phyloP scores from a whole-genome alignment of 305 asterid species.

The Fraxinus nigra region DNA sequence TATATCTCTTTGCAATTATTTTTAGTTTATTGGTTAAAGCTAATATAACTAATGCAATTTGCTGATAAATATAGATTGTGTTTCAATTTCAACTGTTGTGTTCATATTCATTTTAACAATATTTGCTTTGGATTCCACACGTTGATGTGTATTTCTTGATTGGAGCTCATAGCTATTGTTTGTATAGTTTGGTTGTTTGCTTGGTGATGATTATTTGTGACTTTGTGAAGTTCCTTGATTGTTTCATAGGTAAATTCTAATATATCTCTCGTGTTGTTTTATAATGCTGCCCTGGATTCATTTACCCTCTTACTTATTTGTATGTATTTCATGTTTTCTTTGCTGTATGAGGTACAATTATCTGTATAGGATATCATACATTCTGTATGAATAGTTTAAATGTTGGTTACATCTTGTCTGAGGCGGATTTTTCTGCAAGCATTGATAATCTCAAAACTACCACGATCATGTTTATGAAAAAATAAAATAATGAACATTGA shows the following conservation, averaged over 20 bases:
- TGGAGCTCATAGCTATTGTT: not conserved
- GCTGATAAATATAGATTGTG: not conserved
- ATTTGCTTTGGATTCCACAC: not conserved
- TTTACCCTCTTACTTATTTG: not conserved
- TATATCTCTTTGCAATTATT: not conserved
- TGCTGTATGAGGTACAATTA: not conserved
- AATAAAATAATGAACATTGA: not conserved
- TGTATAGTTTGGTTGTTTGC: not conserved
- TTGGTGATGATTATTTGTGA: not conserved
- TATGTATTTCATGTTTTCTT: not conserved
- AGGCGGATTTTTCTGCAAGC: not conserved
- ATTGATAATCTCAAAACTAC: not conserved
- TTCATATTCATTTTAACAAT: not conserved
- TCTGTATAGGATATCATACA: not conserved
- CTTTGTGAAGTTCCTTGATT: not conserved
- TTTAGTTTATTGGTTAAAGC: not conserved
- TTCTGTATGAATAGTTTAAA: not conserved
- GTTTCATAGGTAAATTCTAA: not conserved
- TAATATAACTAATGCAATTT: not conserved
- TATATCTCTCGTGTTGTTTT: not conserved
- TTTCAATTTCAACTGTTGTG: not conserved
- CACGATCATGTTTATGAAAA: not conserved
- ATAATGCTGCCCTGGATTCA: not conserved
- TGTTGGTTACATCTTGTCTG: not conserved
- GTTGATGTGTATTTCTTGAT: constrained; percentile 13